Evolutionary conservation across 164 flowering plant genomes (phyloP).

Genomic region (Vitis rupestris): DNA sequence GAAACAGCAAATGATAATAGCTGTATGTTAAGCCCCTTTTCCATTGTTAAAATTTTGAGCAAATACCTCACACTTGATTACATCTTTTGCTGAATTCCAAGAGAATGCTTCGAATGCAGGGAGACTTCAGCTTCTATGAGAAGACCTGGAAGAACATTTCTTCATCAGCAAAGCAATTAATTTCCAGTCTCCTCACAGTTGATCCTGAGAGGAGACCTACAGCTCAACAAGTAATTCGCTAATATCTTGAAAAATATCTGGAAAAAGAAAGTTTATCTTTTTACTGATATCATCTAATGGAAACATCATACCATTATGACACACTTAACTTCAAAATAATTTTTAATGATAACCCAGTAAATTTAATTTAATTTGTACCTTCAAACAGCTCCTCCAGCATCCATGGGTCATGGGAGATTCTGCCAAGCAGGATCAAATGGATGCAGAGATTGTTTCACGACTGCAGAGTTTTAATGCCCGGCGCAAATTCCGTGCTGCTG

Average conservation of each 20-base stretch:
- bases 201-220: slow-evolving; percentile 62
- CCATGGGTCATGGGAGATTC: slow-evolving; percentile 76
- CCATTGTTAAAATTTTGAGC: no score
- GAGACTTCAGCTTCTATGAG: slow-evolving; percentile 68
- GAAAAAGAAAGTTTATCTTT: neutral
- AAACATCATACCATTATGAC: no score
- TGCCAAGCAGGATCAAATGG: slow-evolving; percentile 68
- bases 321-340: neutral
- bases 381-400: slow-evolving; percentile 54
- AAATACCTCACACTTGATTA: no score
- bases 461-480: slow-evolving; percentile 73
- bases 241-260: neutral
- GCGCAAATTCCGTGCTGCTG: slow-evolving; percentile 77
- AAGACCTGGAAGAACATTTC: slow-evolving; percentile 74
- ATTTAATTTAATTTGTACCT: neutral
- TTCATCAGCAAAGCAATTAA: slow-evolving; percentile 62
- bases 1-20: slow-evolving; percentile 68
- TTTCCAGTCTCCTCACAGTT: slow-evolving; percentile 56
- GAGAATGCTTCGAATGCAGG: slow-evolving; percentile 29
- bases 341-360: neutral
- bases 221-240: slow-evolving; percentile 53
- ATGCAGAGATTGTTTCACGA: slow-evolving; percentile 68
- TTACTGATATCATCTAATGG: no score
- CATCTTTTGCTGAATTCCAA: neutral
- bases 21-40: slow-evolving; percentile 31